Percentiles rank a stretch among this genome's conserved stretches.
Evolutionary conservation across 2,329 filamentous ascomycete species (phyloP).

Genomic region (Cytospora paraplurivora): DNA sequence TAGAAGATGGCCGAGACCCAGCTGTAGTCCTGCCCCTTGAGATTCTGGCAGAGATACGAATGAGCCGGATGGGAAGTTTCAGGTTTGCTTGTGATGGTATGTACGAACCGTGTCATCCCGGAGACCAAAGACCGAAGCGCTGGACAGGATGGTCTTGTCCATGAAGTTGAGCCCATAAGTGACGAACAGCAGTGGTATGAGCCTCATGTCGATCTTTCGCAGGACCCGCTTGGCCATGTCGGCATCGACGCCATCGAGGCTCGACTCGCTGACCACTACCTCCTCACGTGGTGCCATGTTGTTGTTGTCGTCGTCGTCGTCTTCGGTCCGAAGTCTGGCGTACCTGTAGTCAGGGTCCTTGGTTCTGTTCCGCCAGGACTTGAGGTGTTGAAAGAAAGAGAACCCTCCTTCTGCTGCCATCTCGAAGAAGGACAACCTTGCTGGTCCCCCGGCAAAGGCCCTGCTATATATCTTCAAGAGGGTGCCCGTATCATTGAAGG

Average conservation of each 20-base stretch:
- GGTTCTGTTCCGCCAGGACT: background rate
- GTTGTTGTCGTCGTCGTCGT: slow-evolving; percentile 11
- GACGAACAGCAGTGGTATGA: slow-evolving; percentile 59
- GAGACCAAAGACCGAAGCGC: slow-evolving; percentile 59
- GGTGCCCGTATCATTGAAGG: slow-evolving; percentile 10
- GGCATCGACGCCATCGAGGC: slow-evolving; percentile 23
- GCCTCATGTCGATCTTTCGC: slow-evolving; percentile 56
- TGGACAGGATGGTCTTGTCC: slow-evolving; percentile 61
- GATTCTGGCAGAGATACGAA: slow-evolving; percentile 31
- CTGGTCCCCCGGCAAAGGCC: background rate
- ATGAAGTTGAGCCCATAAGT: slow-evolving; percentile 64
- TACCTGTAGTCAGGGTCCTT: too few relatives aligned
- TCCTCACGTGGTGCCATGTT: slow-evolving; percentile 13
- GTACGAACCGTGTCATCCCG: slow-evolving; percentile 46
- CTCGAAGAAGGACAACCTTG: slow-evolving; percentile 1
- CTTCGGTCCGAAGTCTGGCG: background rate
- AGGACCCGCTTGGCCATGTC: slow-evolving; percentile 43
- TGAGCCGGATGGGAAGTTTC: background rate
- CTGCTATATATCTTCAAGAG: background rate
- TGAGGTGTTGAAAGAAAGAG: background rate
- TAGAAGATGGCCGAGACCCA: slow-evolving; percentile 51
- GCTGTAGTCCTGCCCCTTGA: slow-evolving; percentile 48
- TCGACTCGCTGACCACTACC: slow-evolving; percentile 14
- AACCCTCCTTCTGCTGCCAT: slow-evolving; percentile 18
- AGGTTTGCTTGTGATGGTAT: background rate